Conservation (phyloP, 2,329 filamentous ascomycete genomes). For the Chaetoscypha palmicola region DNA sequence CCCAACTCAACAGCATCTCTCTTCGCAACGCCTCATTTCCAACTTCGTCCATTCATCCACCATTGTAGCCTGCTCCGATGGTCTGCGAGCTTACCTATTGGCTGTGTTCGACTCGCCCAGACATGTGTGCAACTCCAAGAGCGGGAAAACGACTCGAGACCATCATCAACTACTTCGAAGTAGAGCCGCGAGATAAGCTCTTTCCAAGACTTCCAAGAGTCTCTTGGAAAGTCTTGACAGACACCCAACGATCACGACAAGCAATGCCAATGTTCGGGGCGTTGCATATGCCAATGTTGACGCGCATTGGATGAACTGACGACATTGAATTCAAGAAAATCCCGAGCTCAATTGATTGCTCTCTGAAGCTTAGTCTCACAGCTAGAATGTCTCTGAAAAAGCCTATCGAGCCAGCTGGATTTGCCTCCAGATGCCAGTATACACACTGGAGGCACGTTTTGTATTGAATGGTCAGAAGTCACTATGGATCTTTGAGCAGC, state of each 20-base stretch:
- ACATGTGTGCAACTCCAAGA: background rate
- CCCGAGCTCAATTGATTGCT: background rate
- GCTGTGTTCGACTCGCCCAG: background rate
- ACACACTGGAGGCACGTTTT: background rate
- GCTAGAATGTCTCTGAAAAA: too few species aligned
- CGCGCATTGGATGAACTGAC: background rate
- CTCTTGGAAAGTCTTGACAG: background rate
- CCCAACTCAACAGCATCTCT: too few species aligned
- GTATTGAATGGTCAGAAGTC: background rate
- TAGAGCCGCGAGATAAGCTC: background rate
- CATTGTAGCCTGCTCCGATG: background rate
- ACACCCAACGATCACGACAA: background rate
- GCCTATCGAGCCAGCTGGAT: too few species aligned
- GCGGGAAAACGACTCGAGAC: background rate
- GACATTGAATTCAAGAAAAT: background rate
- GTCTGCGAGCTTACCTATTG: background rate
- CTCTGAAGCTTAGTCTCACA: background rate
- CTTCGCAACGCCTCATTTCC: background rate
- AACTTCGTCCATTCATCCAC: background rate
- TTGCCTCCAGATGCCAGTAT: background rate
- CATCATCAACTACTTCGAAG: background rate
- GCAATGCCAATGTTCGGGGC: background rate
- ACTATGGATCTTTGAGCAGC: background rate
- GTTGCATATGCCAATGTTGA: background rate
- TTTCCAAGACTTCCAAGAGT: constrained; percentile 2